Evolutionary conservation across 257 asterid genomes (phyloP).

Genomic region (Solanum chiquidenum): DNA sequence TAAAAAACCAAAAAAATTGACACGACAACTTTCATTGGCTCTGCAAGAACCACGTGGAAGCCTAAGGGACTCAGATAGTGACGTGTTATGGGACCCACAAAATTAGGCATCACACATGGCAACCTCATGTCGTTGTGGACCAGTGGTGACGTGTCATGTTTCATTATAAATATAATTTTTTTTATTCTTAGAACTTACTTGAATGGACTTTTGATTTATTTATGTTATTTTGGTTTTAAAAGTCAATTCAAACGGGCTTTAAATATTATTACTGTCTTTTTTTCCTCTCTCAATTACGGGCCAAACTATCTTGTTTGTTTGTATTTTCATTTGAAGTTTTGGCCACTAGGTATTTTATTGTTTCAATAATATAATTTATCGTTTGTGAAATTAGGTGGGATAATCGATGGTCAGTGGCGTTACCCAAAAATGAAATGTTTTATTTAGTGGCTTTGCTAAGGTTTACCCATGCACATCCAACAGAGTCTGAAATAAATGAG

Average conservation of each 20-base stretch:
- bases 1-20: not conserved
- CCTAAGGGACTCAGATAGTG: not conserved
- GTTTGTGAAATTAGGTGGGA: conserved; percentile 53
- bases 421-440: conserved; percentile 64
- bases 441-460: conserved; percentile 74
- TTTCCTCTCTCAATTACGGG: not conserved
- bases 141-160: not conserved
- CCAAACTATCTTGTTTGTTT: not conserved
- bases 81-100: not conserved
- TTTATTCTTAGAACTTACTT: too few species aligned
- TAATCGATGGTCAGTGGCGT: conserved; percentile 44
- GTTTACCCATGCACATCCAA: conserved; percentile 44
- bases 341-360: not conserved
- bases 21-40: not conserved
- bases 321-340: not conserved
- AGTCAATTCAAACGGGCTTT: too few species aligned
- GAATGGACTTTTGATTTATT: too few species aligned
- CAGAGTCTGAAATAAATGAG: conserved; percentile 40
- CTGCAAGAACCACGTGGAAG: not conserved
- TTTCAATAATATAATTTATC: not conserved
- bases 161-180: not conserved
- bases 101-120: not conserved
- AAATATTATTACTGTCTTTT: not conserved
- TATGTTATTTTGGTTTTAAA: too few species aligned
- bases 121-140: not conserved